These are phyloP conservation scores for Tuber umbilicatum DNA, from an alignment of 495 filamentous ascomycete genomes.

Conservation along the genomic window DNA sequence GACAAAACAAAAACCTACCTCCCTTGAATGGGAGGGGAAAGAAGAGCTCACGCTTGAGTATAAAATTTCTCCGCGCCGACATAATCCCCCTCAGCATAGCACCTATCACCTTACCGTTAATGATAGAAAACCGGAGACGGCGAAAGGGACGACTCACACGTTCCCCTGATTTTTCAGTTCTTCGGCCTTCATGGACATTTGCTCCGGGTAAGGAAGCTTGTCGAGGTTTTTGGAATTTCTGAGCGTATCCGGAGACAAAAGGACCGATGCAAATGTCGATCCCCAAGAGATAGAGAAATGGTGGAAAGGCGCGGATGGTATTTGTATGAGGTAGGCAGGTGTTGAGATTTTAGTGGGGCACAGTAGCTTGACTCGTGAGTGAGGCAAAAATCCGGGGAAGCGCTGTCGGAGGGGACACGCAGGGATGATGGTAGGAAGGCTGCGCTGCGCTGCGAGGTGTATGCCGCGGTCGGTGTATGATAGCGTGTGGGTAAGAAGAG, in stretches of 20 bases:
- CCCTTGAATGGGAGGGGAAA: constrained; percentile 5
- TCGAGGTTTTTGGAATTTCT: background rate
- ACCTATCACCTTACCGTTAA: constrained; percentile 36
- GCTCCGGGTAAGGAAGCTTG: constrained; percentile 4
- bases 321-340: background rate
- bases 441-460: background rate
- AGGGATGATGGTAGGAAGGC: background rate
- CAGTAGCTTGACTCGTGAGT: background rate
- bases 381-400: background rate
- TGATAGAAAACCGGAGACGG: background rate
- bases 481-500: background rate
- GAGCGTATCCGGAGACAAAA: background rate
- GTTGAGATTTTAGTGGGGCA: background rate
- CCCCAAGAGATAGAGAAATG: background rate
- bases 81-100: constrained; percentile 65
- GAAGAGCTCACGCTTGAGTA: constrained; percentile 66
- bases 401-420: background rate
- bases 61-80: constrained; percentile 67
- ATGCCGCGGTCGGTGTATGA: background rate
- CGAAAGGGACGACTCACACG: constrained; percentile 39
- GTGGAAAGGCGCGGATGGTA: background rate
- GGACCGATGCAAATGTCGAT: background rate
- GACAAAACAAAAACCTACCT: constrained; percentile 4
- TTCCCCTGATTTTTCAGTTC: constrained; percentile 58
- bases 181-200: constrained; percentile 37